phyloP scores from a whole-genome alignment of 768 basidiomycete species.

The Solioccasus polychromus region DNA sequence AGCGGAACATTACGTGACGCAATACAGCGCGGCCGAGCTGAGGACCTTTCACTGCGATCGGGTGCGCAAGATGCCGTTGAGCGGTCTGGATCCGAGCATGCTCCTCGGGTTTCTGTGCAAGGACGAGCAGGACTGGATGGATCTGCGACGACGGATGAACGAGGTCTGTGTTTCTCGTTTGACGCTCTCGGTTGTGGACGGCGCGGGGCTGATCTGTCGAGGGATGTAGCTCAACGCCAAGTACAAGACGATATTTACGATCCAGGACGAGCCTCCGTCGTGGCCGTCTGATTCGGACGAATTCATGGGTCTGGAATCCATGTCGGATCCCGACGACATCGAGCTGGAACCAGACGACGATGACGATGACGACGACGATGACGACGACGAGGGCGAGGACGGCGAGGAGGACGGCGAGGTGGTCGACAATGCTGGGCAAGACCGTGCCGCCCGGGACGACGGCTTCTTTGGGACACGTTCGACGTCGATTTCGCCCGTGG shows the following conservation, averaged over 20 bases:
- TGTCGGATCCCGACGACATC: slow-evolving; percentile 75
- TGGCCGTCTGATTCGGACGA: slow-evolving; percentile 80
- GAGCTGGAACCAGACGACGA: slow-evolving; percentile 55
- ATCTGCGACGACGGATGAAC: slow-evolving; percentile 67
- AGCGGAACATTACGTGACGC: slow-evolving; percentile 63
- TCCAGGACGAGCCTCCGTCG: slow-evolving; percentile 83
- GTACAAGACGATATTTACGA: slow-evolving; percentile 74
- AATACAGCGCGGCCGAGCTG: slow-evolving; percentile 72
- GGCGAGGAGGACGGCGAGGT: slow-evolving; percentile 45
- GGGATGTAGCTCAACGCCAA: slow-evolving; percentile 35
- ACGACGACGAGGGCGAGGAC: no score
- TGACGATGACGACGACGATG: no score
- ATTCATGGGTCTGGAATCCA: slow-evolving; percentile 71
- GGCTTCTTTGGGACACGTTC: slow-evolving; percentile 57
- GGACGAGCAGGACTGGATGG: slow-evolving; percentile 82
- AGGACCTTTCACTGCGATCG: slow-evolving; percentile 96
- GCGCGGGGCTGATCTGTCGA: slow-evolving; percentile 9
- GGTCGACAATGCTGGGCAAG: slow-evolving; percentile 28
- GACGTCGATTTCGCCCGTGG: slow-evolving; percentile 42
- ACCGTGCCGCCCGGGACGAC: slow-evolving; percentile 34
- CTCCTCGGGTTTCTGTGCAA: slow-evolving; percentile 87
- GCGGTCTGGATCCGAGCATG: slow-evolving; percentile 95
- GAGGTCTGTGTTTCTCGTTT: slow-evolving; percentile 50
- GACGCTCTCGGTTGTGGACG: no score
- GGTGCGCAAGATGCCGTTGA: slow-evolving; percentile 90